These are phyloP conservation scores for Rhizomucor pusillus DNA, from an alignment of 371 early-diverging fungal genomes.

Conservation along the genomic window DNA sequence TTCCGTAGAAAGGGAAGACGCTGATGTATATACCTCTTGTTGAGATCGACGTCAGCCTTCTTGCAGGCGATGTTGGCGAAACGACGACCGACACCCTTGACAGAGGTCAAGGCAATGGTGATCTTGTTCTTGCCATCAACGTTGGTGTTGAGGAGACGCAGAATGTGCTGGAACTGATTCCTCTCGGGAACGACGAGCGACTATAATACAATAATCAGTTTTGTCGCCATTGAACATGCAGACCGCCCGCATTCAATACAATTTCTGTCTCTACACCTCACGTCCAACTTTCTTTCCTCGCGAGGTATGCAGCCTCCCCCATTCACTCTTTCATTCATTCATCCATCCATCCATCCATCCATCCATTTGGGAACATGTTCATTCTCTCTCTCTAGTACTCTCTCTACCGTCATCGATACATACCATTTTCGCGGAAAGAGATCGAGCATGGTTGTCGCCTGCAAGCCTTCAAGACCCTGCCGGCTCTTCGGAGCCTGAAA, in stretches of 20 bases:
- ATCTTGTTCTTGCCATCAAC: slow-evolving; percentile 97
- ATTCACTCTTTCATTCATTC: not conserved
- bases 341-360: not conserved
- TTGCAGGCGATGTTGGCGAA: slow-evolving; percentile 97
- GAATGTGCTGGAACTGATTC: slow-evolving; percentile 95
- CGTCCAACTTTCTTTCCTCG: no score
- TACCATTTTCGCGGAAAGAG: not conserved
- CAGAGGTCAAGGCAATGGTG: slow-evolving; percentile 95
- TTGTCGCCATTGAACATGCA: no score
- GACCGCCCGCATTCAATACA: no score
- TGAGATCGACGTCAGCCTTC: slow-evolving; percentile 96
- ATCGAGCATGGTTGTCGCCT: no score
- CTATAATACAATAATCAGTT: no score
- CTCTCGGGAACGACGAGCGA: slow-evolving; percentile 89
- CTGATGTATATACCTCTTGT: slow-evolving; percentile 92
- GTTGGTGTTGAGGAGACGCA: slow-evolving; percentile 99
- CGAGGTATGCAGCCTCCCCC: no score
- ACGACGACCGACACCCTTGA: slow-evolving; percentile 99
- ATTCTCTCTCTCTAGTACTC: not conserved
- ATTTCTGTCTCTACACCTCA: no score
- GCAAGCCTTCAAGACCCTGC: no score
- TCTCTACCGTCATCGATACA: not conserved
- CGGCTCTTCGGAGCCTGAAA: no score
- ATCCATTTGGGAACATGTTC: no score
- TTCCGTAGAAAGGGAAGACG: no score